phyloP scores from a whole-genome alignment of 768 basidiomycete genomes.

The Psilocybe cubensis region DNA sequence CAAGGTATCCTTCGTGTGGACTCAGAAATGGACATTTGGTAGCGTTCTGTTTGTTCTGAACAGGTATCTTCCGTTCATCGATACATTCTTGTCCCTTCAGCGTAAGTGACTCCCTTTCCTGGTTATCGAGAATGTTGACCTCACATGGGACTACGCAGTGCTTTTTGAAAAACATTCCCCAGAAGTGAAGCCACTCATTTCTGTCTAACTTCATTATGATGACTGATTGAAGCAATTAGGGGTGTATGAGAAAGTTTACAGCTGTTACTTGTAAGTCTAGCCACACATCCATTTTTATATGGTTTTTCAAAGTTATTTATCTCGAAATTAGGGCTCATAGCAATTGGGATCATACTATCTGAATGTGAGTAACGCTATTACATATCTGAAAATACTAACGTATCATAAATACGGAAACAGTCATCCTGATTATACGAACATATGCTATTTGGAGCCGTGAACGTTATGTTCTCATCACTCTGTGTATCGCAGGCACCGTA shows the following conservation, averaged over 20 bases:
- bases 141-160: too few relatives aligned
- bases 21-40: not conserved
- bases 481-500: not conserved
- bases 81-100: not conserved
- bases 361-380: not conserved
- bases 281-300: not conserved
- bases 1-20: slow-evolving; percentile 1
- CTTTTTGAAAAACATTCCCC: too few relatives aligned
- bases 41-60: not conserved
- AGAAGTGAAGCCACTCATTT: too few relatives aligned
- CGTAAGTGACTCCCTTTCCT: too few relatives aligned
- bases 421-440: not conserved
- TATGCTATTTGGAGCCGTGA: not conserved
- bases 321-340: not conserved
- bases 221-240: not conserved
- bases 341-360: not conserved
- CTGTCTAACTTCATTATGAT: too few relatives aligned
- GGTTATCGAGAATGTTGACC: too few relatives aligned
- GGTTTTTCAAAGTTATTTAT: not conserved
- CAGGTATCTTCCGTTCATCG: not conserved
- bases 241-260: not conserved
- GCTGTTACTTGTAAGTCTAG: not conserved
- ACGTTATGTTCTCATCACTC: not conserved
- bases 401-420: too few relatives aligned
- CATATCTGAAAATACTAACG: too few relatives aligned